Base-by-base conservation (phyloP, 1,139 yeast genomes). In the Debaryomyces nepalensis region DNA sequence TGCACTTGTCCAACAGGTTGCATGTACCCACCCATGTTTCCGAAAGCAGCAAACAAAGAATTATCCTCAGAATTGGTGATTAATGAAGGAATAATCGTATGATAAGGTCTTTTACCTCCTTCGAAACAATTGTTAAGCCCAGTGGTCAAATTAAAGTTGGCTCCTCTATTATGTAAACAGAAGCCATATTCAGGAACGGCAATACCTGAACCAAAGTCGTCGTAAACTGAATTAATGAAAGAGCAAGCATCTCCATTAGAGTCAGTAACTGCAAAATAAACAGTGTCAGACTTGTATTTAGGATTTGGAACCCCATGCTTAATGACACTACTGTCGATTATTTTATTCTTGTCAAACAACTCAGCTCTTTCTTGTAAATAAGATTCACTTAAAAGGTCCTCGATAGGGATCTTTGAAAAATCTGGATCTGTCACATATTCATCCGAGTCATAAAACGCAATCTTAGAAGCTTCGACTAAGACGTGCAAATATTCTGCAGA, bases 1-100 rank as follows among this genome's bases (percentile, higher is more conserved):
- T 87, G 93, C 3, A 87, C 82, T 53, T 87, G 96, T 1, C 93
- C 91, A 50, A 85, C 89, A 2, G 95, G 95, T 59, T 87, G 96
- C 70, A 84, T 87, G 65, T 82, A 87, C 0, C 93, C 96, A 16
- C 96, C 96, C 91, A 87, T 87, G 51, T 86, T 87, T 24, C 95
- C 96, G 54, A 79, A 85, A 3, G 86, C 69, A 0, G 91, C 91
- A 57, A 75, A 84, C 20, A 87, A 64, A 4, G 68, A 68, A 18
- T 68, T 66, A 24, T 58, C 63, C 12, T 58, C 15, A 2, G 37
- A 8, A 14, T 30, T 39, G 1, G 73, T 61, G 26, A 87, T 79
- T 83, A 87, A 77, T 0, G 90, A 89, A 0, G 96, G 95, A 45
- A 87, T 87, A 48, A 87, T 87, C 0, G 96, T 87, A 55, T 87